Evolutionary conservation across 257 asterid species (phyloP).

Genomic region (Ehretia macrophylla): DNA sequence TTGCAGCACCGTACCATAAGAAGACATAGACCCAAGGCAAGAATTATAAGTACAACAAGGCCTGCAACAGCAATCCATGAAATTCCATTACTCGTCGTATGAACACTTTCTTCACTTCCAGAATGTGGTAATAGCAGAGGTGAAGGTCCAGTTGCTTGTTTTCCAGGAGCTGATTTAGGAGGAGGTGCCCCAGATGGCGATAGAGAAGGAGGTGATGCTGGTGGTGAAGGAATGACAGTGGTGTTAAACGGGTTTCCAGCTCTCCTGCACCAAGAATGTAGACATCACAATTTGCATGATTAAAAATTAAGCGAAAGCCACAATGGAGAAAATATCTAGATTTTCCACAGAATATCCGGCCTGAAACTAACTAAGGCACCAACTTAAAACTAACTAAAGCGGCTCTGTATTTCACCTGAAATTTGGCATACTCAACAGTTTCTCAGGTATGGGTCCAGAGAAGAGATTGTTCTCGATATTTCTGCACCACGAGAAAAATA

Average conservation of each 20-base stretch:
- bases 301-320: background rate
- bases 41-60: slow-evolving; percentile 30
- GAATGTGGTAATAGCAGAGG: slow-evolving; percentile 32
- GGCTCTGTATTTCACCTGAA: slow-evolving; percentile 56
- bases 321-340: too few species aligned
- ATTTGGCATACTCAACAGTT: slow-evolving; percentile 54
- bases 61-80: slow-evolving; percentile 54
- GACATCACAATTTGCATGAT: background rate
- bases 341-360: background rate
- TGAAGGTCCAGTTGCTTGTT: slow-evolving; percentile 34
- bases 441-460: slow-evolving; percentile 85
- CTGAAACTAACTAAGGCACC: background rate
- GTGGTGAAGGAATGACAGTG: slow-evolving; percentile 68
- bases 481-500: slow-evolving; percentile 35
- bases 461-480: slow-evolving; percentile 79
- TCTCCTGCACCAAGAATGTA: slow-evolving; percentile 43
- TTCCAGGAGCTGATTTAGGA: slow-evolving; percentile 35
- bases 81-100: slow-evolving; percentile 23
- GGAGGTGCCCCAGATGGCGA: slow-evolving; percentile 43
- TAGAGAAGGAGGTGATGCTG: slow-evolving; percentile 41
- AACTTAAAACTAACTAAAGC: slow-evolving; percentile 1
- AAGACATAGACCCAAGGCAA: slow-evolving; percentile 48
- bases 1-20: slow-evolving; percentile 42
- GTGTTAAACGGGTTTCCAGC: slow-evolving; percentile 92
- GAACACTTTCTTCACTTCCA: slow-evolving; percentile 21